Base-by-base conservation (phyloP, 176 grass and related monocot genomes). In the Chloris gayana region DNA sequence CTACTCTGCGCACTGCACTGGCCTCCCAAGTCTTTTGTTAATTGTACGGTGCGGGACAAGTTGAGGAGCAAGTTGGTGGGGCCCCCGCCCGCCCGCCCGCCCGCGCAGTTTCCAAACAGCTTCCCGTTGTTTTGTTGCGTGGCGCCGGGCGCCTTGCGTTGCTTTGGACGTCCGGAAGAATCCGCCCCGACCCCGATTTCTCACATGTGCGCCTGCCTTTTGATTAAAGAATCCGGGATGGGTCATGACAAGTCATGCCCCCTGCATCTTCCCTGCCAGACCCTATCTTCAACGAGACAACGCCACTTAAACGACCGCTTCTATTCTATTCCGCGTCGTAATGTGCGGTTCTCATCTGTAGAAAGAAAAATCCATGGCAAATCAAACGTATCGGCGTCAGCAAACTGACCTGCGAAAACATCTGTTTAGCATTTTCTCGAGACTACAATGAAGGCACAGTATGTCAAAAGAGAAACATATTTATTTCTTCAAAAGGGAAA, bases 191-290 rank as follows among this genome's bases (percentile, higher is more conserved):
- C 65, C 22, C 17, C 22, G 21, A 78, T 78, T 86, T 89, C 83
- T 82, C 83, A 35, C 88, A 78, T 82, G 88, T 89, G 79, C 60
- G 60, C 47, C 18, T 73, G 63, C 59, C 83, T 89, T 89, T 89
- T 34, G 79, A 82, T 89, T 89, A 86, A 85, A 86, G 88, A 89
- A 89, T 86, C 71, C 11, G 79, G 60, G 59, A 72, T 0, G 29
- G 14, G 58, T 18, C 56, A 76, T 29, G 66, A 81, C 77, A 49
- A 59, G 87, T 77, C 82, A 31, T 50, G 82, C 72, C 82, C 82
- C 56, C 46, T 76, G 64, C 64, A 65, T 64, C 82, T 70, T 44
- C 70, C 70, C 49, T 73, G 54, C 46, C 76, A 42, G 17, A 61
- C 50, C 70, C 62, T 34, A 54, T 80, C 76, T 69, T 51, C 82